Evolutionary conservation across 2,329 filamentous ascomycete species (phyloP).

Genomic region (Curvularia sp.): DNA sequence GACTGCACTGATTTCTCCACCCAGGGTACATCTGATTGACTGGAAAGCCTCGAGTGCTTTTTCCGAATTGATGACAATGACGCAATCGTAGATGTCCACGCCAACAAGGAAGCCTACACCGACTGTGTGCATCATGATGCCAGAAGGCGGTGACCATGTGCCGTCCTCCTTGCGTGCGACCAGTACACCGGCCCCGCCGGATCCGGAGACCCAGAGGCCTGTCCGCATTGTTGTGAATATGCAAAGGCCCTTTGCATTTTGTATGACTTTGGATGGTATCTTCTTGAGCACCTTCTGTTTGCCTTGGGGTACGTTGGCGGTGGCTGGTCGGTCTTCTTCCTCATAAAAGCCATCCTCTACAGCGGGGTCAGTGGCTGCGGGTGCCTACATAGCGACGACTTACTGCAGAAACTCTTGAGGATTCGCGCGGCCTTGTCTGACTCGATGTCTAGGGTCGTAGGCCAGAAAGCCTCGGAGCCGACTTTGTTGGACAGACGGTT

Average conservation of each 20-base stretch:
- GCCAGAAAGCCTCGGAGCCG: constrained; percentile 84
- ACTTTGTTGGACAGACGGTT: constrained; percentile 83
- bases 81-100: constrained; percentile 94
- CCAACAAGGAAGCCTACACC: constrained; percentile 89
- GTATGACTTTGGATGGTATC: constrained; percentile 83
- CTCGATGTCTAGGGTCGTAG: constrained; percentile 83
- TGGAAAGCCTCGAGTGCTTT: constrained; percentile 85
- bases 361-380: constrained; percentile 24
- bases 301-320: constrained; percentile 62
- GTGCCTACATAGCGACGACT: constrained; percentile 47
- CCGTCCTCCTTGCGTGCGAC: constrained; percentile 85
- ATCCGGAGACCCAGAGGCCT: constrained; percentile 88
- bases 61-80: constrained; percentile 88
- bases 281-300: constrained; percentile 76
- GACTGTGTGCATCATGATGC: constrained; percentile 87
- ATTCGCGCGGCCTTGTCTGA: constrained; percentile 91
- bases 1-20: constrained; percentile 78
- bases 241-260: constrained; percentile 86
- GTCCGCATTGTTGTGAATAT: constrained; percentile 97
- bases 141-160: constrained; percentile 89
- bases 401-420: constrained; percentile 87
- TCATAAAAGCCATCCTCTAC: constrained; percentile 72
- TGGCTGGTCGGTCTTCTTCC: constrained; percentile 57
- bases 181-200: constrained; percentile 86
- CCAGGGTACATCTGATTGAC: constrained; percentile 77